Percentiles rank a stretch among this genome's conserved stretches.
phyloP scores from a whole-genome alignment of 176 grass and related monocot species.

The Oropetium thomaeum region DNA sequence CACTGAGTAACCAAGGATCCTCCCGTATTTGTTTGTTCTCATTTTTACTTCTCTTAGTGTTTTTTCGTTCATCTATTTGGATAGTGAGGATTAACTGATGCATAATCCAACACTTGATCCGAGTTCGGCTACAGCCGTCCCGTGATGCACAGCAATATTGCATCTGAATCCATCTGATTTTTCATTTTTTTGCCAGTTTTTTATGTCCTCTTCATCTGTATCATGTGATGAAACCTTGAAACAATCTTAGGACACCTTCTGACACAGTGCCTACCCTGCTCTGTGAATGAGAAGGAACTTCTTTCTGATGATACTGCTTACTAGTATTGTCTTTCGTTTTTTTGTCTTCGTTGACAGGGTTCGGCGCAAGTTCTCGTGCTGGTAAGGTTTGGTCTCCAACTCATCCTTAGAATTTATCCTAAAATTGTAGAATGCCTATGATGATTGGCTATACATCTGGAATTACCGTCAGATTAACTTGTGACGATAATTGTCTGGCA shows the following conservation, averaged over 20 bases:
- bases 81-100: slow-evolving; percentile 57
- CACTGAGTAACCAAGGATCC: slow-evolving; percentile 55
- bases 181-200: neutral
- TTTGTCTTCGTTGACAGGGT: neutral
- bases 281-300: slow-evolving; percentile 78
- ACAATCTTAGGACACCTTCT: slow-evolving; percentile 97
- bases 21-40: neutral
- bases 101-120: slow-evolving; percentile 85
- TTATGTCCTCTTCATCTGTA: neutral
- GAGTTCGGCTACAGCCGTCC: slow-evolving; percentile 21
- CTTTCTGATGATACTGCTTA: slow-evolving; percentile 55
- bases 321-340: no score
- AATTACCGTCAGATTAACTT: slow-evolving; percentile 89
- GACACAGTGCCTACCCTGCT: slow-evolving; percentile 42
- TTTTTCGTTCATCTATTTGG: neutral
- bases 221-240: slow-evolving; percentile 56
- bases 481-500: slow-evolving; percentile 67
- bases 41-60: neutral
- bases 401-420: neutral
- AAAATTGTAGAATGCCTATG: slow-evolving; percentile 29
- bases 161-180: slow-evolving; percentile 45
- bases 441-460: slow-evolving; percentile 73
- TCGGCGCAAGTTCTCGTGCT: neutral
- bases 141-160: slow-evolving; percentile 39
- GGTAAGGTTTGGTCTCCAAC: neutral